Conservation (phyloP, 2,329 filamentous ascomycete species). For the Fusarium avenaceum region DNA sequence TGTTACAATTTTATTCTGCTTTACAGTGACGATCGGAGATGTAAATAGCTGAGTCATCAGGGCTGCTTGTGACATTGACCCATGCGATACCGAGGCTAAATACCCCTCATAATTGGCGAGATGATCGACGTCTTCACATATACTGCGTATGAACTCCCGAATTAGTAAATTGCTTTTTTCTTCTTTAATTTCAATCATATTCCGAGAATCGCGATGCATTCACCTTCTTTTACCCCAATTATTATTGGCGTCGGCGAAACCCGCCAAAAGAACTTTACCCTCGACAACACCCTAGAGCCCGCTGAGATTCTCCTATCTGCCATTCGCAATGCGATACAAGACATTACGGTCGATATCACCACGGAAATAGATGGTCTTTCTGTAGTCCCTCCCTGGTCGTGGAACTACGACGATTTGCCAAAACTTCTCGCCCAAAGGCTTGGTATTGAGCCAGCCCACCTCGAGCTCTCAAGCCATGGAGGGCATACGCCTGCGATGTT, state of each 20-base stretch:
- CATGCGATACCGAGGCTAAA: conserved; percentile 2
- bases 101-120: neutral
- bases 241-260: conserved; percentile 74
- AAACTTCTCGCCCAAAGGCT: conserved; percentile 65
- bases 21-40: neutral
- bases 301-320: conserved; percentile 70
- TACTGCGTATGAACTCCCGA: too few relatives aligned
- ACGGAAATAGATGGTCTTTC: conserved; percentile 67
- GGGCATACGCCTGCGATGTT: conserved; percentile 73
- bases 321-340: conserved; percentile 64
- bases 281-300: conserved; percentile 68
- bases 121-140: too few relatives aligned
- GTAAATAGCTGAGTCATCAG: neutral
- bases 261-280: conserved; percentile 65
- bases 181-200: neutral
- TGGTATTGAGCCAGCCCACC: conserved; percentile 61
- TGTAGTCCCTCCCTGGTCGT: conserved; percentile 75
- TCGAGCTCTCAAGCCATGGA: conserved; percentile 68
- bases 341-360: conserved; percentile 52
- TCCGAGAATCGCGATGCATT: neutral
- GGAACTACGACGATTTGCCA: conserved; percentile 73
- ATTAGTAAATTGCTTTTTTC: neutral
- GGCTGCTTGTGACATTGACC: too few relatives aligned
- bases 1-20: neutral
- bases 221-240: conserved; percentile 57